Evolutionary conservation across 345 rosid species (phyloP).

Genomic region (Angophora floribunda): DNA sequence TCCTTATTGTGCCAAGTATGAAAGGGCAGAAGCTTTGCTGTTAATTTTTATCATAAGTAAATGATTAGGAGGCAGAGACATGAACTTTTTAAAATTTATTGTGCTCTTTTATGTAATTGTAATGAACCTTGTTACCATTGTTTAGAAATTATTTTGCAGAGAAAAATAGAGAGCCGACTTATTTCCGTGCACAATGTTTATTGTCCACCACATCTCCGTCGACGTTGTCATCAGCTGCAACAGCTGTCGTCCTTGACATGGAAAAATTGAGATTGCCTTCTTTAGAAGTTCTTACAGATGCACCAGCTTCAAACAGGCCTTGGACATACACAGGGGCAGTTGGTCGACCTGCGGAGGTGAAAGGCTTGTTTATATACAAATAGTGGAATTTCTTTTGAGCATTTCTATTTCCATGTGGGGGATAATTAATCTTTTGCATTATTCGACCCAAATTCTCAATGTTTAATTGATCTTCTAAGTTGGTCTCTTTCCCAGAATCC

Average conservation of each 20-base stretch:
- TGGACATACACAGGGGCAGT: conserved; percentile 55
- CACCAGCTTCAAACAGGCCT: conserved; percentile 31
- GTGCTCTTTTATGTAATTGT: background rate
- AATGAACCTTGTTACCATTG: background rate
- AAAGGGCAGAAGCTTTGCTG: background rate
- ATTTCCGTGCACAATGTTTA: conserved; percentile 53
- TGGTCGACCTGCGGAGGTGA: conserved; percentile 59
- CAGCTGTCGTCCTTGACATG: conserved; percentile 51
- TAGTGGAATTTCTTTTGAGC: background rate
- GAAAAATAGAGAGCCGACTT: conserved; percentile 34
- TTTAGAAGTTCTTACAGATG: conserved; percentile 43
- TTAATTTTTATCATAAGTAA: background rate
- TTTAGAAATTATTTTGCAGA: conserved; percentile 29
- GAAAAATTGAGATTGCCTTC: conserved; percentile 77
- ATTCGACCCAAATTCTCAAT: background rate
- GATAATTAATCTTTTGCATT: background rate
- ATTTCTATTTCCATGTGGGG: background rate
- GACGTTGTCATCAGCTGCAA: conserved; percentile 12
- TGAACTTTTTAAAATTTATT: background rate
- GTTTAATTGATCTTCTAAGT: background rate
- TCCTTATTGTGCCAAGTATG: background rate
- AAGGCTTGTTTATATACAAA: background rate
- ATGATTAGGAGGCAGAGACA: background rate
- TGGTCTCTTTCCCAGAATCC: background rate
- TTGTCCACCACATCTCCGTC: conserved; percentile 53